phyloP scores from a whole-genome alignment of 2,329 filamentous ascomycete species.

The Nakataea oryzae region DNA sequence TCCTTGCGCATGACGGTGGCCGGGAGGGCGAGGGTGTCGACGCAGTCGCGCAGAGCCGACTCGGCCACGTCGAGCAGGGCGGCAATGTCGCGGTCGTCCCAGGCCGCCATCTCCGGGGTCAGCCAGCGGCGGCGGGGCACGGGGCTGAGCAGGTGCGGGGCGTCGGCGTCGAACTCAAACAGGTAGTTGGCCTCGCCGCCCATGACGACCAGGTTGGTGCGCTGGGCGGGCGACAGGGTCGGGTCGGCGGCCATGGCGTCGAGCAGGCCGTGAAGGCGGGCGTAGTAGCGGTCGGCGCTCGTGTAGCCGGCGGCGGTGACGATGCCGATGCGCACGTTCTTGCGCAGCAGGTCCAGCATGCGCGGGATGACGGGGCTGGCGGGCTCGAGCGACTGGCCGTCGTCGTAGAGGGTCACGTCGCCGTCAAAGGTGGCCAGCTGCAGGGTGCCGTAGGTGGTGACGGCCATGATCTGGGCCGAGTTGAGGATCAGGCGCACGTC shows the following conservation, averaged over 20 bases:
- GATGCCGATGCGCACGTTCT: constrained; percentile 80
- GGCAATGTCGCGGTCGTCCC: constrained; percentile 67
- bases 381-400: constrained; percentile 69
- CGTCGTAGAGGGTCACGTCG: constrained; percentile 91
- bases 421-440: constrained; percentile 93
- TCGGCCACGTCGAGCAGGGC: constrained; percentile 85
- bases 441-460: constrained; percentile 63
- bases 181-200: constrained; percentile 95
- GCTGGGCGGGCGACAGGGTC: constrained; percentile 52
- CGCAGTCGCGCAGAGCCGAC: constrained; percentile 69
- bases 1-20: constrained; percentile 80
- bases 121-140: constrained; percentile 62
- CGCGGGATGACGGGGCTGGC: constrained; percentile 67
- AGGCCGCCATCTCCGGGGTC: constrained; percentile 65
- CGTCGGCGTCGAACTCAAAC: constrained; percentile 62
- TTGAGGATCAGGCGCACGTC: constrained; percentile 89
- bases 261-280: constrained; percentile 75
- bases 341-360: constrained; percentile 59
- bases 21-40: constrained; percentile 67
- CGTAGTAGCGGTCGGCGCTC: constrained; percentile 76
- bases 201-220: constrained; percentile 78
- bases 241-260: constrained; percentile 52
- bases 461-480: constrained; percentile 85
- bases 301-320: constrained; percentile 96
- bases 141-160: constrained; percentile 56